These are phyloP conservation scores for Aspergillus panamensis DNA, from an alignment of 495 filamentous ascomycete genomes.

Conservation along the genomic window DNA sequence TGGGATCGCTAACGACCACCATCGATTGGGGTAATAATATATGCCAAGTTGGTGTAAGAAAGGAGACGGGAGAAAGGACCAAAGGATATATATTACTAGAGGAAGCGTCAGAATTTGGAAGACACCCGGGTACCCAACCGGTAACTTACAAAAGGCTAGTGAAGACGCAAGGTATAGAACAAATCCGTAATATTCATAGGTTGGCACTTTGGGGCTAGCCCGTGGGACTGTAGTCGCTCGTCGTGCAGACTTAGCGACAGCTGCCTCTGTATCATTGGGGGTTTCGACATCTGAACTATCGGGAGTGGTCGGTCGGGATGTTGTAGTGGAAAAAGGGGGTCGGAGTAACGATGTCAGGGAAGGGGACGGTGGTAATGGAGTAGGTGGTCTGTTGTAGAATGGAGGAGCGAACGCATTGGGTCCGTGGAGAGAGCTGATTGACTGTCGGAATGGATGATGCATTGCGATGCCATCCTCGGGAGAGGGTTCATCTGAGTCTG, in stretches of 20 bases:
- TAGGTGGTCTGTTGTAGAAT: conserved; percentile 84
- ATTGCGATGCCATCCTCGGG: conserved; percentile 34
- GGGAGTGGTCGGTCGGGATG: conserved; percentile 85
- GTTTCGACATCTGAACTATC: conserved; percentile 84
- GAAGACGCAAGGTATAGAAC: conserved; percentile 85
- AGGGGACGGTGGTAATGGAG: conserved; percentile 87
- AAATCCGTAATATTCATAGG: conserved; percentile 99
- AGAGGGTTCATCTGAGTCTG: conserved; percentile 37
- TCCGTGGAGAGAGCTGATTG: conserved; percentile 41
- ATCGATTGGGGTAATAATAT: conserved; percentile 93
- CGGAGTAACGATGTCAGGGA: conserved; percentile 93
- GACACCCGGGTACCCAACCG: background rate
- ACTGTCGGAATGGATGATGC: conserved; percentile 42
- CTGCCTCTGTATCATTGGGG: conserved; percentile 57
- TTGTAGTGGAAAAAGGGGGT: conserved; percentile 61
- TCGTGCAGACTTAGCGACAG: conserved; percentile 60
- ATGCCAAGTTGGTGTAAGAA: conserved; percentile 92
- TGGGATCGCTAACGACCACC: conserved; percentile 94
- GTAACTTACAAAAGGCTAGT: conserved; percentile 57
- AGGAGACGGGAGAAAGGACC: conserved; percentile 88
- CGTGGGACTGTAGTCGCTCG: conserved; percentile 73
- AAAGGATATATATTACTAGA: conserved; percentile 79
- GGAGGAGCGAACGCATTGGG: conserved; percentile 72
- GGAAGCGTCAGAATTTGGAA: background rate
- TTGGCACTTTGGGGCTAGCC: conserved; percentile 88